These are phyloP conservation scores for Phytopythium ostracodes DNA, from an alignment of 352 stramenopile species.

Conservation along the genomic window DNA sequence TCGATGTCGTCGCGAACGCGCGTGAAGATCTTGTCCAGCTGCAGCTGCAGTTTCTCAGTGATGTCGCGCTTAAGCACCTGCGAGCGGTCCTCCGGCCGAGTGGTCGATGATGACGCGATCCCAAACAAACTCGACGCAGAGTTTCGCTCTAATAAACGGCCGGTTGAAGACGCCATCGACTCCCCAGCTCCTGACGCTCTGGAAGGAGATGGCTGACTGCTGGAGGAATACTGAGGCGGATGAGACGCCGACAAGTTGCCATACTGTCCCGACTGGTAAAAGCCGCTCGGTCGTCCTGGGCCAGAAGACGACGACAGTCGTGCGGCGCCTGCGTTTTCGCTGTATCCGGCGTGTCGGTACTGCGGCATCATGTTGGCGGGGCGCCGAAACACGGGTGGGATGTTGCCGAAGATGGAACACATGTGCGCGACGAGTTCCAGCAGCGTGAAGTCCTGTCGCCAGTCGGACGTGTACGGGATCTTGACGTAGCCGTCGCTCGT, in stretches of 20 bases:
- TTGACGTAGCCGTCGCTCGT: constrained; percentile 83
- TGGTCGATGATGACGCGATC: too few relatives aligned
- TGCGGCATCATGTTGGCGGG: constrained; percentile 38
- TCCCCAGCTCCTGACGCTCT: too few relatives aligned
- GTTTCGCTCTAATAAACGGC: too few relatives aligned
- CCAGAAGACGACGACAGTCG: constrained; percentile 10
- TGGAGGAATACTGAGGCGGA: constrained; percentile 11
- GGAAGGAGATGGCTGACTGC: too few relatives aligned
- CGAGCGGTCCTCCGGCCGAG: too few relatives aligned
- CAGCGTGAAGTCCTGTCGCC: constrained; percentile 79
- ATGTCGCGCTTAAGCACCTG: too few relatives aligned
- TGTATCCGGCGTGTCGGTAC: constrained; percentile 29
- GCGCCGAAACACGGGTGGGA: constrained; percentile 79
- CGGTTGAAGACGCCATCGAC: too few relatives aligned
- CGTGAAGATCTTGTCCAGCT: too few relatives aligned
- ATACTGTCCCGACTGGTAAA: constrained; percentile 42
- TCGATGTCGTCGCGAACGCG: too few relatives aligned
- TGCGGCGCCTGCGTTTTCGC: constrained; percentile 20
- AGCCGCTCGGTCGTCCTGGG: constrained; percentile 22
- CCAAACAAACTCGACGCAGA: too few relatives aligned
- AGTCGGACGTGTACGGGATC: constrained; percentile 84
- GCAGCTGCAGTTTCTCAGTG: too few relatives aligned
- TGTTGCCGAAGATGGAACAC: constrained; percentile 89
- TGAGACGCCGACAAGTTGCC: constrained; percentile 26
- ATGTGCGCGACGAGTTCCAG: constrained; percentile 84